Evolutionary conservation across 257 asterid genomes (phyloP), one percentile per base, ranked within the genome.

Genomic region (Nicotiana attenuata): DNA sequence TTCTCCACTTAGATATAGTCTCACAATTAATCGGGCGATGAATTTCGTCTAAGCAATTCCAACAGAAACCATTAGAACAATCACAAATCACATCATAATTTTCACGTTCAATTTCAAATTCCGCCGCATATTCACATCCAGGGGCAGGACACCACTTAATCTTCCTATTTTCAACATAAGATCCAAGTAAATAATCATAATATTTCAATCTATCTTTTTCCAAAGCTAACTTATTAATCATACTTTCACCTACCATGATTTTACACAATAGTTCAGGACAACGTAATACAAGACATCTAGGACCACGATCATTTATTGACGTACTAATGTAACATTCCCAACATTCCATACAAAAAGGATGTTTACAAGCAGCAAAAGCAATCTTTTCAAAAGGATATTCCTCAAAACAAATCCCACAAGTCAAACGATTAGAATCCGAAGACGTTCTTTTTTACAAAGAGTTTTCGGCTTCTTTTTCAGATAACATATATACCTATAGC

Each of bases 331-430:
- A 82, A 28, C 24, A 1, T 38, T 57, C 10, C 22, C 61, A 82
- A 45, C 84, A 75, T 17, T 4, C 17, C 26, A n/a, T 19, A 65
- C 84, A 82, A 65, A 82, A 82, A 8, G 22, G 19, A 57, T 82
- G 81, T 31, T 67, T 71, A 52, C 63, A 79, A 1, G n/a, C 8
- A 14, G 65, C 50, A 53, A 33, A 63, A 17, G 2, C 28, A 0
- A 24, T 31, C 15, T 29, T 10, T 41, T 47, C 11, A 15, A 65
- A 2, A 15, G 20, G 52, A 52, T 26, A 73, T 33, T 82, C 53
- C 28, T 82, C 84, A 47, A 69, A 56, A 61, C 81, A 82, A 26
- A 82, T 82, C 2, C 59, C 52, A 63, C 81, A 82, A 73, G 20
- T 38, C 50, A 20, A 26, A 45, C 16, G 5, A 5, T 56, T 17